Base-by-base conservation (phyloP, 2,329 filamentous ascomycete species). In the Fusarium tupiense region DNA sequence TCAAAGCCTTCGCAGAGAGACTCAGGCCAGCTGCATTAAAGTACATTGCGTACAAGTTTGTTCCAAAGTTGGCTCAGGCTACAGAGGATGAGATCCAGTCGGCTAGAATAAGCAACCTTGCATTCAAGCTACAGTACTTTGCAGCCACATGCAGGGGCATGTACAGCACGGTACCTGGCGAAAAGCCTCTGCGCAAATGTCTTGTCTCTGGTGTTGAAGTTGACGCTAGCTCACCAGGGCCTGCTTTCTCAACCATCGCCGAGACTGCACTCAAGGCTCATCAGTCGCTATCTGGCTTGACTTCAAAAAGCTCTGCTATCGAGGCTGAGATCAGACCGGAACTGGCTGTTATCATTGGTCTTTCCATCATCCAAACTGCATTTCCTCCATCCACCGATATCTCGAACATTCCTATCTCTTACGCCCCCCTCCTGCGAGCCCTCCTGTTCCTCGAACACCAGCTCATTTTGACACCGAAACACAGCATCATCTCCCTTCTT, bases 401-500 rank as follows among this genome's bases (percentile, higher is more conserved):
- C n/a, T 64, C 74, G 19, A 73, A 71, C 37, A 35, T 52, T 3
- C 74, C 78, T 13, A 26, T 72, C 16, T 78, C 78, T 22, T 57
- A 75, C 19, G 71, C 79, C 8, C 76, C 81, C 16, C 81, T 90
- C 24, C 78, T 90, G 1, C 87, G 86, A 52, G 88, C 88, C 1
- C 79, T 86, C 4, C 66, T 86, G 2, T 78, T 90, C 9, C 82
- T 90, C 2, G 87, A 90, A 38, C 81, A 84, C 19, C 87, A 89
- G 65, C 81, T 87, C 10, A 78, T 79, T n/a, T 77, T 80, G 57
- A 84, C 83, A 0, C 85, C 87, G 1, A 84, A 85, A 47, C 85
- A 89, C 50, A 83, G 83, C 56, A 81, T 85, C 2, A 80, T 88
- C 7, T 84, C 85, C 6, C 81, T 91, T 8, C 70, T 90, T 1